A percentile compares a stretch with the other conserved stretches of the same genome.
phyloP scores from a whole-genome alignment of 805 yeast species.

The Yamadazyma laniorum region DNA sequence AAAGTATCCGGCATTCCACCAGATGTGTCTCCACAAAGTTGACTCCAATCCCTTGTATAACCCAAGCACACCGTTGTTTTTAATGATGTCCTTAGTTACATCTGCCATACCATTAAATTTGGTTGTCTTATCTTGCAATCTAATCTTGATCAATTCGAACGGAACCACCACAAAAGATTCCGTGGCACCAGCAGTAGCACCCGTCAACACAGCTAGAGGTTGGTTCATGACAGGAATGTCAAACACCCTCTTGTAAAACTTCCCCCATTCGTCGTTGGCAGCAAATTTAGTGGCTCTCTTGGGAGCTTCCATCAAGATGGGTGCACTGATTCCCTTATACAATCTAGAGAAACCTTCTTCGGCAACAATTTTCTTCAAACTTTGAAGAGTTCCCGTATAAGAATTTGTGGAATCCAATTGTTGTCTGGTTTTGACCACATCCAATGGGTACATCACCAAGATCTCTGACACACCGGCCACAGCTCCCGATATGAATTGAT shows the following conservation, averaged over 20 bases:
- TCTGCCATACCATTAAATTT: constrained; percentile 82
- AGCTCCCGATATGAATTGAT: constrained; percentile 91
- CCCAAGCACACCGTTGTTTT: constrained; percentile 75
- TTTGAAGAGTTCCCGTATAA: constrained; percentile 81
- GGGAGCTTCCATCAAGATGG: constrained; percentile 98
- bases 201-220: constrained; percentile 82
- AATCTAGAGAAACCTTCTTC: constrained; percentile 82
- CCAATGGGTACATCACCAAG: constrained; percentile 92
- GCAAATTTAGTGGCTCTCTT: constrained; percentile 98
- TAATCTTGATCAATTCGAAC: constrained; percentile 91
- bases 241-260: constrained; percentile 68
- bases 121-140: constrained; percentile 86
- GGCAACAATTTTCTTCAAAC: constrained; percentile 76
- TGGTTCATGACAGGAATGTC: constrained; percentile 73
- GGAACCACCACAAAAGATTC: constrained; percentile 98
- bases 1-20: constrained; percentile 98
- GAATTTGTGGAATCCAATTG: constrained; percentile 67
- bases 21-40: constrained; percentile 93
- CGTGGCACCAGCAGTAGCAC: constrained; percentile 98
- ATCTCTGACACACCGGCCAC: constrained; percentile 97
- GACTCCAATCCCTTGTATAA: constrained; percentile 95
- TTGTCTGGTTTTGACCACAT: constrained; percentile 95
- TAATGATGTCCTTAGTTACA: constrained; percentile 70
- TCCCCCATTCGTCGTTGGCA: constrained; percentile 96
- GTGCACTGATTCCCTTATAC: constrained; percentile 93